Evolutionary conservation across 805 yeast species (phyloP), one percentile per base, ranked within the genome.

Genomic region (Candida methanosorbosa): DNA sequence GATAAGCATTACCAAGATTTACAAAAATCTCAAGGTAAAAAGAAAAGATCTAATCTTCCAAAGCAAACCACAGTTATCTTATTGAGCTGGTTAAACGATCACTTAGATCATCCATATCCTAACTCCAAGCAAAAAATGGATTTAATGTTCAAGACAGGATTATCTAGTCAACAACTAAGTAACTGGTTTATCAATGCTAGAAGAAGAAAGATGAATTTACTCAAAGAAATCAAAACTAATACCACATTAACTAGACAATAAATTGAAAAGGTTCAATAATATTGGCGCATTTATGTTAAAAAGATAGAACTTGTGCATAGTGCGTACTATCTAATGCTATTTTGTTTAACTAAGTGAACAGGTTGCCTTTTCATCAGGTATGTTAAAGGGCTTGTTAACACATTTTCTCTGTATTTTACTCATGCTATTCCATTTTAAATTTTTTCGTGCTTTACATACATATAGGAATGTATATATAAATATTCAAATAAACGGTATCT

Each of bases 111-210:
- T 45, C 80, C 80, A 12, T 74, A 74, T 48, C 80, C 80, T 14
- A 72, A 69, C 50, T 61, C 72, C 17, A 70, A 70, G 39, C 78
- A 74, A 41, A 74, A 74, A 53, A 59, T 66, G 33, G 75, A 71
- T 38, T 55, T 74, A 44, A 72, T 73, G 60, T 49, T 59, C 46
- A 57, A 63, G 40, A 74, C 80, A 5, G 79, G 79, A 1, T 64
- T 74, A 50, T 68, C 70, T 40, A 69, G 68, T 47, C 80, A 74
- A 48, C 80, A 74, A 44, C 59, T 74, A 39, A 64, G 73, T 39
- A 74, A 74, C 46, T 74, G 80, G 80, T 74, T 74, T 44, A 74
- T 74, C 47, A 74, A 74, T 49, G 80, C 80, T 14, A 63, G 80
- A 52, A 59, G 80, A 48, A 58, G 80, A 43, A 74, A 73, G 51